These are phyloP conservation scores for Lycium ferocissimum DNA, from an alignment of 257 asterid genomes.

Conservation along the genomic window DNA sequence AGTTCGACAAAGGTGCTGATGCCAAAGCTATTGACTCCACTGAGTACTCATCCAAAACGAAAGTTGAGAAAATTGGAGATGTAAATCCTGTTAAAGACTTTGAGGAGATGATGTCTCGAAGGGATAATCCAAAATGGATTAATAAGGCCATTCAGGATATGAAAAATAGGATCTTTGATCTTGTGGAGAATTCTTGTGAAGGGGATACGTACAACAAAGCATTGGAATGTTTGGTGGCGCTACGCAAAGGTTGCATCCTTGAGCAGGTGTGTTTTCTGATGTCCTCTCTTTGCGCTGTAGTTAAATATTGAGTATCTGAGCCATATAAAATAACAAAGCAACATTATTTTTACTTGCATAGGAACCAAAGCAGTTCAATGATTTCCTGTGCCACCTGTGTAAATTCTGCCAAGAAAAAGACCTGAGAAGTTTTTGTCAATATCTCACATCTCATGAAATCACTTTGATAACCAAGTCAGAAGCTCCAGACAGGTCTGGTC, in stretches of 20 bases:
- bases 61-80: constrained; percentile 71
- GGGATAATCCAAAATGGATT: constrained; percentile 89
- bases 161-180: constrained; percentile 64
- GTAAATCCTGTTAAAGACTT: constrained; percentile 82
- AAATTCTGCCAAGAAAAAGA: constrained; percentile 61
- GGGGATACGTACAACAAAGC: constrained; percentile 68
- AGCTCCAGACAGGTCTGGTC: constrained; percentile 78
- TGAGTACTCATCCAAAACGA: constrained; percentile 56
- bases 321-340: background rate
- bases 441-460: constrained; percentile 53
- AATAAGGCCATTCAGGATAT: constrained; percentile 70
- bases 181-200: constrained; percentile 69
- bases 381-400: constrained; percentile 60
- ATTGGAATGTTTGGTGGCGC: constrained; percentile 73
- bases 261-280: constrained; percentile 67
- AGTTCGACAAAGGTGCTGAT: constrained; percentile 41
- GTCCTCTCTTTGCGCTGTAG: constrained; percentile 7
- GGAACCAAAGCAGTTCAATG: constrained; percentile 91
- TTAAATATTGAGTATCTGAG: constrained; percentile 11
- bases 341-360: constrained; percentile 36
- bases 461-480: constrained; percentile 72
- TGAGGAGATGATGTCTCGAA: constrained; percentile 83
- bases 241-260: constrained; percentile 83
- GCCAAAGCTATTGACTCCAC: constrained; percentile 61
- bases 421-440: constrained; percentile 54